phyloP scores from a whole-genome alignment of 352 stramenopile genomes.

The Globisporangium barbulae region DNA sequence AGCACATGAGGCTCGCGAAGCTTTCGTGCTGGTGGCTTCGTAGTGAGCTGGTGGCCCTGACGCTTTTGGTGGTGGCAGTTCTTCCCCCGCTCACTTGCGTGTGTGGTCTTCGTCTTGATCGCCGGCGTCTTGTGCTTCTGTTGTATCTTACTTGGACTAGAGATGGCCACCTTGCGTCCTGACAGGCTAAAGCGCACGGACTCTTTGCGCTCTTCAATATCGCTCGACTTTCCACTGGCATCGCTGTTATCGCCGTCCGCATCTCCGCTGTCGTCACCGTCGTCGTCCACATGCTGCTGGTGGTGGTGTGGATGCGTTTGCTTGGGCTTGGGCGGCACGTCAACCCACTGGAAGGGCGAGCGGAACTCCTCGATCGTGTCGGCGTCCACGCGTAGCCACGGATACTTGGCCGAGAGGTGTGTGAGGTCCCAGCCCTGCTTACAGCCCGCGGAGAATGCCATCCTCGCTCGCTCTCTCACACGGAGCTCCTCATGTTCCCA shows the following conservation, averaged over 20 bases:
- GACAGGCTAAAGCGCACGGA: constrained; percentile 16
- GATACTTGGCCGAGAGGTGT: constrained; percentile 63
- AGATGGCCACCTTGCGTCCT: not conserved
- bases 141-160: not conserved
- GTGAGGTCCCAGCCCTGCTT: constrained; percentile 44
- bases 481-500: not conserved
- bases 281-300: constrained; percentile 7
- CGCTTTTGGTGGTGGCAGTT: not conserved
- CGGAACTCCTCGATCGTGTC: constrained; percentile 64
- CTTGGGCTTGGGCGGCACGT: constrained; percentile 4
- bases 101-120: not conserved
- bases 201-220: constrained; percentile 12
- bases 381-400: constrained; percentile 67
- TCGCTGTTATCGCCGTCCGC: not conserved
- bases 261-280: not conserved
- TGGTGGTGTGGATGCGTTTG: not conserved
- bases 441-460: not conserved
- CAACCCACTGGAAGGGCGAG: constrained; percentile 52
- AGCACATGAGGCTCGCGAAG: not conserved
- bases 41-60: not conserved
- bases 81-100: not conserved
- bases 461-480: not conserved
- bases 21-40: not conserved
- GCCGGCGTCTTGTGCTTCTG: not conserved
- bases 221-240: not conserved